Evolutionary conservation across 202 grass and related monocot genomes (phyloP), one percentile per base, ranked within the genome.

Genomic region (Dendrocalamus latiflorus): DNA sequence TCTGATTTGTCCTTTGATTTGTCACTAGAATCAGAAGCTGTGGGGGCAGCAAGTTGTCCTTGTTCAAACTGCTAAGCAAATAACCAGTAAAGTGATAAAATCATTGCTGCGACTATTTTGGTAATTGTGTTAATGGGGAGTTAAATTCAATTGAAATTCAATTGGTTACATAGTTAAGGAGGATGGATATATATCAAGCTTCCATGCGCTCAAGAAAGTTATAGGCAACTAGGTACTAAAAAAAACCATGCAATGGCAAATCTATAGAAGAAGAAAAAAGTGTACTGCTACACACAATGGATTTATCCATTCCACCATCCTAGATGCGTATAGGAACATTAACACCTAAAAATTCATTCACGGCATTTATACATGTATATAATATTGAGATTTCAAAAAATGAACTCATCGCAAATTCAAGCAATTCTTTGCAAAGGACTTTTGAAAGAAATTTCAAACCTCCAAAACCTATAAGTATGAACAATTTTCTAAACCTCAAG

Each of bases 1-100:
- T 98, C 91, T 69, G 83, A 30, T 80, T 90, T 95, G 39, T 95
- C 93, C 81, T 89, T 98, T 79, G 95, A 95, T 91, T 78, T 95
- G 61, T 90, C 93, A 73, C 90, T 94, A 88, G 93, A 98, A 91
- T 95, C 93, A 87, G 89, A 98, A 81, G 80, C 87, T 18, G 78
- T 78, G 36, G 87, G 71, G 6, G 14, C 74, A 84, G 65, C 77
- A 87, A 80, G 76, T 34, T 93, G 91, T 83, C 83, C 93, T 89
- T 88, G 88, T 79, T 91, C 93, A 76, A 95, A 83, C 91, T 98
- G 87, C 20, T 56, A 87, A 63, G 63, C 26, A 66, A 24, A 76
- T 63, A 70, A 81, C 54, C 55, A 38, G 68, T 86, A 71, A 81
- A 80, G 20, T 22, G 20, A 17, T 56, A 18, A 20, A 51, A 45